Conservation (phyloP, 352 stramenopile species). For the Aphanomyces astaci region DNA sequence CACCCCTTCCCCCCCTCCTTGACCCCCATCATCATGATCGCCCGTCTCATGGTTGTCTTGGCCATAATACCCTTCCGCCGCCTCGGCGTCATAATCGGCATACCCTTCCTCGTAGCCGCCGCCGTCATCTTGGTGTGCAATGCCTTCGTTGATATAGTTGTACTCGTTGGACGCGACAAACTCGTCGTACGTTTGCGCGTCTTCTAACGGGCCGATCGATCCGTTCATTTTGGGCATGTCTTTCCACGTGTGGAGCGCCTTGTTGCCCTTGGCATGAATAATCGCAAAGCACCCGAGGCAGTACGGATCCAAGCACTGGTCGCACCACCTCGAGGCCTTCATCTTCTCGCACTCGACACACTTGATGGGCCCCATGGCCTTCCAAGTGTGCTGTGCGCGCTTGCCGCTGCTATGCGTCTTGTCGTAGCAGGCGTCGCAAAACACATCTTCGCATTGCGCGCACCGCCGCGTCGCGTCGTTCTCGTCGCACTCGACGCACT, state of each 20-base stretch:
- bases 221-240: constrained; percentile 49
- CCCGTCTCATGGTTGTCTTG: background rate
- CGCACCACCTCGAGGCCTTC: constrained; percentile 69
- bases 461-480: constrained; percentile 58
- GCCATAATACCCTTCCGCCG: background rate
- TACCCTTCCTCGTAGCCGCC: background rate
- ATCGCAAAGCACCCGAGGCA: constrained; percentile 76
- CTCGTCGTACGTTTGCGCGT: constrained; percentile 68
- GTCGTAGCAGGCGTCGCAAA: constrained; percentile 68
- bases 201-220: constrained; percentile 27
- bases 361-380: constrained; percentile 54
- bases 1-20: constrained; percentile 21
- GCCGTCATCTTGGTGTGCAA: constrained; percentile 20
- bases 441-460: constrained; percentile 67
- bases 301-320: constrained; percentile 66
- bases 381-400: constrained; percentile 71
- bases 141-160: constrained; percentile 58
- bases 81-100: background rate
- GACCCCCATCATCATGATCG: constrained; percentile 11
- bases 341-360: constrained; percentile 83
- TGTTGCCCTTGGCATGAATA: constrained; percentile 78
- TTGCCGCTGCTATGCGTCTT: constrained; percentile 64
- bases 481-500: constrained; percentile 76
- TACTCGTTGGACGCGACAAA: constrained; percentile 69
- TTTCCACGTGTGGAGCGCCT: constrained; percentile 55